Conservation (phyloP, 73 alveolate species). For the Effrenium voratum region DNA sequence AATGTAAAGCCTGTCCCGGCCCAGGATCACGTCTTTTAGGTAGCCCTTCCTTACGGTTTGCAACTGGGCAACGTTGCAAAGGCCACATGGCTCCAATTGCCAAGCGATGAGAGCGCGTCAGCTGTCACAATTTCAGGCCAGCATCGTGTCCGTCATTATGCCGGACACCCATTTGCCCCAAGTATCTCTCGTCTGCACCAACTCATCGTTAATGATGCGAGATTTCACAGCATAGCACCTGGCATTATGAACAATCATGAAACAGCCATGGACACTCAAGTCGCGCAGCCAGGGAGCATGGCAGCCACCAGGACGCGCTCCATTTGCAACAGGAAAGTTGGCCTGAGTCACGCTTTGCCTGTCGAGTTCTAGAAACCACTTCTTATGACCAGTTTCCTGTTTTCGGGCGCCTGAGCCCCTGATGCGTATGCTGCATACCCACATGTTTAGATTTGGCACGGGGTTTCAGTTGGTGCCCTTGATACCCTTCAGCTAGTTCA, state of each 20-base stretch:
- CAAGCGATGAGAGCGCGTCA: background rate
- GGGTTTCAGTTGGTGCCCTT: no score
- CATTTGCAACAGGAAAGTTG: slow-evolving; percentile 74
- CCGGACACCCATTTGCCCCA: slow-evolving; percentile 83
- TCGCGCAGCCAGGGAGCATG: background rate
- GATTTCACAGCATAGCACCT: slow-evolving; percentile 86
- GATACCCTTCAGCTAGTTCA: no score
- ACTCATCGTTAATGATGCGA: slow-evolving; percentile 69
- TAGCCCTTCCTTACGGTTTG: background rate
- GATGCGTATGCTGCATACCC: no score
- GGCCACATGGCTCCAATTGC: background rate
- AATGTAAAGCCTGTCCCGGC: background rate
- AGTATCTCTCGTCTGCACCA: slow-evolving; percentile 43
- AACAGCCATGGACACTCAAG: background rate
- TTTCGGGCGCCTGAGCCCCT: no score
- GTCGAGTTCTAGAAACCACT: no score
- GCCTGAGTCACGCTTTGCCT: slow-evolving; percentile 45
- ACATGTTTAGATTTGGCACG: no score
- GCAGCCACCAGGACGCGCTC: slow-evolving; percentile 74
- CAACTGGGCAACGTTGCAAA: background rate
- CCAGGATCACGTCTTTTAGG: slow-evolving; percentile 17
- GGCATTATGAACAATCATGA: background rate
- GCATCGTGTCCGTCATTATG: slow-evolving; percentile 48
- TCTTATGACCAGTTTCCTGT: no score
- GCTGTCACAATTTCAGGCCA: background rate